These are phyloP conservation scores for Umbelopsis ramanniana DNA, from an alignment of 192 early-diverging fungal genomes.

Conservation along the genomic window DNA sequence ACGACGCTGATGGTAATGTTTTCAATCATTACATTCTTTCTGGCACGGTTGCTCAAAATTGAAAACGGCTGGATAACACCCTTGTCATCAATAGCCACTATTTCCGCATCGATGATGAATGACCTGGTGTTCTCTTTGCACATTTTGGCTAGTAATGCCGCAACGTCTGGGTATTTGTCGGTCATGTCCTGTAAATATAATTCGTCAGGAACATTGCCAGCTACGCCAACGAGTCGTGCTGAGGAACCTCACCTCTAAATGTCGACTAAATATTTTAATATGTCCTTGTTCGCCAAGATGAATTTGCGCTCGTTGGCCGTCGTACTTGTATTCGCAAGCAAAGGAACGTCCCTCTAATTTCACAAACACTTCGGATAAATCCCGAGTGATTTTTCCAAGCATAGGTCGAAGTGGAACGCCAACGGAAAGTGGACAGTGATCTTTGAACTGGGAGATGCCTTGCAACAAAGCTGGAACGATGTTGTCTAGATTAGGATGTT, in stretches of 20 bases:
- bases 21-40: constrained; percentile 65
- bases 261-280: constrained; percentile 76
- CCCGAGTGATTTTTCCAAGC: constrained; percentile 88
- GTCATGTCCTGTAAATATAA: constrained; percentile 58
- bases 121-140: constrained; percentile 57
- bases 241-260: constrained; percentile 57
- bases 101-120: constrained; percentile 90
- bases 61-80: constrained; percentile 85
- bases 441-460: background rate
- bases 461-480: constrained; percentile 57
- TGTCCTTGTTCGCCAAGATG: constrained; percentile 66
- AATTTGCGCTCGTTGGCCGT: constrained; percentile 91
- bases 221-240: background rate
- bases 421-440: background rate
- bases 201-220: background rate
- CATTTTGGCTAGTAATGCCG: constrained; percentile 61
- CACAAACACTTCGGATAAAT: constrained; percentile 76
- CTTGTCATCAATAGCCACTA: constrained; percentile 82
- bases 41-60: constrained; percentile 76
- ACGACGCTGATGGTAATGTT: constrained; percentile 24
- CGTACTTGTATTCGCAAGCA: constrained; percentile 92
- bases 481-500: constrained; percentile 79
- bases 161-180: constrained; percentile 84
- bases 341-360: constrained; percentile 78
- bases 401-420: constrained; percentile 84